Conservation (phyloP, 148 eudicot genomes). For the Nepenthes gracilis region DNA sequence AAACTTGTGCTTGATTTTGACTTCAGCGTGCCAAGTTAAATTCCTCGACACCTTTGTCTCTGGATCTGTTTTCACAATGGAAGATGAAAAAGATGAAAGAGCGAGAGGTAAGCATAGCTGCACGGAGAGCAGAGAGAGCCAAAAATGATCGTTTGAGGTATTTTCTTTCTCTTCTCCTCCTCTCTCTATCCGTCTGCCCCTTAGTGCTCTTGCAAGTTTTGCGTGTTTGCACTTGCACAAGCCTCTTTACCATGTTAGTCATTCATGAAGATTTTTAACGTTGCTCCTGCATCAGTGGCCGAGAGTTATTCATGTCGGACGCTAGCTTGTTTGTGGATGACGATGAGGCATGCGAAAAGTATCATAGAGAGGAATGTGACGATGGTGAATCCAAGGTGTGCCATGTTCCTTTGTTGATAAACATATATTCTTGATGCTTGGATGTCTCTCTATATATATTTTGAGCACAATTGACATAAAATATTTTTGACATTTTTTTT, state of each 20-base stretch:
- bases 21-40: constrained; percentile 60
- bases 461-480: background rate
- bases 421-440: background rate
- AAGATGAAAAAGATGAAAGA: constrained; percentile 62
- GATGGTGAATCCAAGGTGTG: constrained; percentile 37
- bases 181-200: background rate
- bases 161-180: background rate
- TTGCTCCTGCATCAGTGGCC: constrained; percentile 48
- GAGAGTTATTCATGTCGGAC: constrained; percentile 68
- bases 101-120: constrained; percentile 59
- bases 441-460: background rate
- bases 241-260: background rate
- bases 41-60: constrained; percentile 60
- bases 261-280: background rate
- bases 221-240: too few relatives aligned
- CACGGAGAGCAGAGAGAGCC: constrained; percentile 68
- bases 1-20: constrained; percentile 6
- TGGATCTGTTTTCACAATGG: constrained; percentile 65
- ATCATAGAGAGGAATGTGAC: constrained; percentile 48
- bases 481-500: background rate
- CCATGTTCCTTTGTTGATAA: background rate
- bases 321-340: constrained; percentile 79
- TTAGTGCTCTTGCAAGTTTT: background rate
- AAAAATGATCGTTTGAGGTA: constrained; percentile 92
- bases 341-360: constrained; percentile 60